Conservation (phyloP, 2,329 filamentous ascomycete species). For the Apiospora malaysiana region DNA sequence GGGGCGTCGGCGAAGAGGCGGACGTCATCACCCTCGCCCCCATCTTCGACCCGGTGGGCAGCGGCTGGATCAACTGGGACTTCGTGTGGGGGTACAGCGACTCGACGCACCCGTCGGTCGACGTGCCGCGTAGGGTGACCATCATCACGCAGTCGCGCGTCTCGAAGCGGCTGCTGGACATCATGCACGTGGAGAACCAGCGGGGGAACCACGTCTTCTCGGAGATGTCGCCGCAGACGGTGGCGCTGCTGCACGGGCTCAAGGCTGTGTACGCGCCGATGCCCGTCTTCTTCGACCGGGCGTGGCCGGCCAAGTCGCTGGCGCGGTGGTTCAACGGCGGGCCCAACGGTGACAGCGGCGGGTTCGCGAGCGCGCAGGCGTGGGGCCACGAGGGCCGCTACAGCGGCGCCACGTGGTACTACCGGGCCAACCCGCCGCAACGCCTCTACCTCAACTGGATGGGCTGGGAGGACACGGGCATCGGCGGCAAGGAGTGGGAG, state of each 20-base stretch:
- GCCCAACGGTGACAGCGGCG: constrained; percentile 58
- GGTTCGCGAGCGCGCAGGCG: constrained; percentile 61
- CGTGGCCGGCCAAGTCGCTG: constrained; percentile 64
- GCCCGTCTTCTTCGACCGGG: constrained; percentile 79
- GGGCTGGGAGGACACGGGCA: constrained; percentile 61
- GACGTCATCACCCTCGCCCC: constrained; percentile 77
- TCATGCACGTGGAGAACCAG: constrained; percentile 80
- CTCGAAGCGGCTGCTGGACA: constrained; percentile 72
- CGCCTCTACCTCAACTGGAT: constrained; percentile 68
- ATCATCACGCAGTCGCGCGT: constrained; percentile 79
- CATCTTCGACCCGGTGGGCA: constrained; percentile 77
- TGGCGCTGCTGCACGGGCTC: constrained; percentile 76
- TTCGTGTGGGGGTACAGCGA: constrained; percentile 72
- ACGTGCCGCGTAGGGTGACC: constrained; percentile 75
- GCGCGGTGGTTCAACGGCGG: constrained; percentile 67
- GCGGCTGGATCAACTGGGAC: constrained; percentile 74
- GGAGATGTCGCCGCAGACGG: constrained; percentile 79
- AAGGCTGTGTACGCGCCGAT: constrained; percentile 82
- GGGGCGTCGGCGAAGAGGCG: constrained; percentile 78
- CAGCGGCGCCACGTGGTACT: constrained; percentile 67
- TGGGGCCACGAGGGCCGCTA: constrained; percentile 65
- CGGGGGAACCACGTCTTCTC: constrained; percentile 77
- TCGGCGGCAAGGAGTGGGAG: constrained; percentile 64
- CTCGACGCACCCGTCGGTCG: constrained; percentile 51
- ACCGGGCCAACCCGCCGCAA: constrained; percentile 61